Evolutionary conservation across 106 monocot genomes (phyloP).

Genomic region (Phalaenopsis aphrodite): DNA sequence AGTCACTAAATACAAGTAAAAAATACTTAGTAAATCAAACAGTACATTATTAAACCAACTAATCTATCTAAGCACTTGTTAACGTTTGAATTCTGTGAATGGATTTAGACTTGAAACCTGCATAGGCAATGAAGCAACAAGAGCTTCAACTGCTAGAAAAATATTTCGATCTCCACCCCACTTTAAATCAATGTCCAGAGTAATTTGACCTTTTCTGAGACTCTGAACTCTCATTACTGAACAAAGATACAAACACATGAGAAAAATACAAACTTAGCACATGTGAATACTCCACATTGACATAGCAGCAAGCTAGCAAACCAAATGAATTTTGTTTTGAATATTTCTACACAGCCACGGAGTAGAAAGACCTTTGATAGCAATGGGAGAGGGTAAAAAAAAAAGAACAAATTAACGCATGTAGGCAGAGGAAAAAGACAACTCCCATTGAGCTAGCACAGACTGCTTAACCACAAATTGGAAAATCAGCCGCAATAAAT

Average conservation of each 20-base stretch:
- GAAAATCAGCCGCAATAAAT: background rate
- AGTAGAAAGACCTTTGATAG: background rate
- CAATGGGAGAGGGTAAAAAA: background rate
- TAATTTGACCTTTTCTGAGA: constrained; percentile 78
- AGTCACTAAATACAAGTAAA: background rate
- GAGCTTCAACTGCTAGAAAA: constrained; percentile 82
- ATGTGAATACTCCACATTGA: background rate
- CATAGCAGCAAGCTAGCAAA: background rate
- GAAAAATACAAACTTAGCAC: background rate
- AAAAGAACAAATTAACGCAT: background rate
- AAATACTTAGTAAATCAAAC: background rate
- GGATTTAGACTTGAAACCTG: constrained; percentile 42
- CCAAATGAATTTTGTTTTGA: background rate
- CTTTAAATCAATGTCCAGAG: constrained; percentile 82
- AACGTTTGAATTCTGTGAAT: background rate
- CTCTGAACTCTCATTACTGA: constrained; percentile 79
- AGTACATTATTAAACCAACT: background rate
- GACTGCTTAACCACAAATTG: background rate
- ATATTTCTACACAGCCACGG: background rate
- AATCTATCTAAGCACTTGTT: background rate
- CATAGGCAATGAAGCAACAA: constrained; percentile 84
- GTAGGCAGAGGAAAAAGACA: background rate
- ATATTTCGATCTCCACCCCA: constrained; percentile 96
- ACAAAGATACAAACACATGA: constrained; percentile 1
- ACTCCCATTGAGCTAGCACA: background rate